Percentiles rank a stretch among this genome's conserved stretches.
Conservation (phyloP, 352 stramenopile genomes). For the Pythium dissimile region DNA sequence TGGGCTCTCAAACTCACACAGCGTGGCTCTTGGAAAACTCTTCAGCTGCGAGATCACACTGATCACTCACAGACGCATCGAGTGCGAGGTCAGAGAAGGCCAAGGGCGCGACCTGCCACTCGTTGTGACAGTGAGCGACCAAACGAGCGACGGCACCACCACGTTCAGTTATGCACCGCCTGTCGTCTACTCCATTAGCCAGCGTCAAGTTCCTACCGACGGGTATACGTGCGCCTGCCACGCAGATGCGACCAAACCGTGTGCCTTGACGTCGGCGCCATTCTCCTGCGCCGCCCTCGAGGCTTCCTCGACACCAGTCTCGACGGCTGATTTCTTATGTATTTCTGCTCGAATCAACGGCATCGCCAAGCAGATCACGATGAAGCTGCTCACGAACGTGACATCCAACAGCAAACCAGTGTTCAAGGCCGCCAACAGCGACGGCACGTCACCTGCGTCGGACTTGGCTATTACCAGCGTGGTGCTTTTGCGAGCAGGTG, state of each 20-base stretch:
- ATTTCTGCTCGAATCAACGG: slow-evolving; percentile 25
- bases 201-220: slow-evolving; percentile 36
- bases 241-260: slow-evolving; percentile 31
- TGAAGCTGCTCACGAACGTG: slow-evolving; percentile 30
- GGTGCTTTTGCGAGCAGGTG: slow-evolving; percentile 31
- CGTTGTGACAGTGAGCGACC: slow-evolving; percentile 36
- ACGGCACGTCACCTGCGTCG: background rate
- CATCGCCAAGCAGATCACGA: slow-evolving; percentile 21
- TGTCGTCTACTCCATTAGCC: slow-evolving; percentile 37
- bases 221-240: slow-evolving; percentile 50
- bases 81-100: slow-evolving; percentile 36
- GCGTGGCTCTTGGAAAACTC: slow-evolving; percentile 24
- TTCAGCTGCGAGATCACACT: slow-evolving; percentile 28
- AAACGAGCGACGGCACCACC: slow-evolving; percentile 22
- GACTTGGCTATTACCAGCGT: slow-evolving; percentile 11
- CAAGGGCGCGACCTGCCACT: slow-evolving; percentile 37
- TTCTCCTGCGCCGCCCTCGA: slow-evolving; percentile 35
- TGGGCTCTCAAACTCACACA: slow-evolving; percentile 33
- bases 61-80: slow-evolving; percentile 32
- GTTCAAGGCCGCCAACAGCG: slow-evolving; percentile 24
- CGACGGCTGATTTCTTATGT: slow-evolving; percentile 27
- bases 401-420: slow-evolving; percentile 40
- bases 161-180: slow-evolving; percentile 46
- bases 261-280: slow-evolving; percentile 34
- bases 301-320: slow-evolving; percentile 10